A percentile compares a stretch with the other conserved stretches of the same genome.
Evolutionary conservation across 1,284 basidiomycete species (phyloP).

Genomic region (Takashimella koratensis): DNA sequence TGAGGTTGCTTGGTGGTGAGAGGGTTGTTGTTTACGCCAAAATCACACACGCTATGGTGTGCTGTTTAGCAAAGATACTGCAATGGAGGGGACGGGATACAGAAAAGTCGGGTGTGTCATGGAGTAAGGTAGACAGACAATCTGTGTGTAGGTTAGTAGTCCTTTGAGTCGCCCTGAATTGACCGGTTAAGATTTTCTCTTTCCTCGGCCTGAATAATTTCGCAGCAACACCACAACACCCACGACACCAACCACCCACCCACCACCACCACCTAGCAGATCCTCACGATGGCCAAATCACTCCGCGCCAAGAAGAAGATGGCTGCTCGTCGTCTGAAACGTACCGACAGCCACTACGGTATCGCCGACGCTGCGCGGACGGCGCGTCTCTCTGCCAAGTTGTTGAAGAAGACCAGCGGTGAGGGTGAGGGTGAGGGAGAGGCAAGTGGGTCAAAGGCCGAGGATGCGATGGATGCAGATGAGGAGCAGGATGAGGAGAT

Average conservation of each 20-base stretch:
- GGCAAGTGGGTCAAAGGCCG: conserved; percentile 75
- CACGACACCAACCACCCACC: too few relatives aligned
- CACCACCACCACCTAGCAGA: conserved; percentile 5
- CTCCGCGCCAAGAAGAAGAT: conserved; percentile 85
- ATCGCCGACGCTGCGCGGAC: conserved; percentile 79
- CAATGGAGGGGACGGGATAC: too few relatives aligned
- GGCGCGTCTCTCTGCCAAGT: conserved; percentile 68
- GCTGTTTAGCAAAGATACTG: too few relatives aligned
- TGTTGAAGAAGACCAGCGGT: conserved; percentile 59
- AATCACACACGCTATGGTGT: too few relatives aligned
- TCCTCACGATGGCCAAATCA: conserved; percentile 85
- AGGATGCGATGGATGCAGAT: conserved; percentile 22
- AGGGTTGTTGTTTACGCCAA: too few relatives aligned
- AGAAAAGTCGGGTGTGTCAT: too few relatives aligned
- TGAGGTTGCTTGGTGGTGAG: too few relatives aligned
- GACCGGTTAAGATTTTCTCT: too few relatives aligned
- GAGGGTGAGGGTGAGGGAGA: conserved; percentile 70
- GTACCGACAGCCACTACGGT: conserved; percentile 76
- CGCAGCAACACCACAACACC: conserved; percentile 1
- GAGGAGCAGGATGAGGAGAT: conserved; percentile 18
- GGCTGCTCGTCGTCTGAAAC: conserved; percentile 76
- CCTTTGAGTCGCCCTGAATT: too few relatives aligned
- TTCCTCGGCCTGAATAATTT: too few relatives aligned
- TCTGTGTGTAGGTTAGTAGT: too few relatives aligned
- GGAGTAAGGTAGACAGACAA: too few relatives aligned